Evolutionary conservation across 345 rosid genomes (phyloP).

Genomic region (Eucalyptus camaldulensis): DNA sequence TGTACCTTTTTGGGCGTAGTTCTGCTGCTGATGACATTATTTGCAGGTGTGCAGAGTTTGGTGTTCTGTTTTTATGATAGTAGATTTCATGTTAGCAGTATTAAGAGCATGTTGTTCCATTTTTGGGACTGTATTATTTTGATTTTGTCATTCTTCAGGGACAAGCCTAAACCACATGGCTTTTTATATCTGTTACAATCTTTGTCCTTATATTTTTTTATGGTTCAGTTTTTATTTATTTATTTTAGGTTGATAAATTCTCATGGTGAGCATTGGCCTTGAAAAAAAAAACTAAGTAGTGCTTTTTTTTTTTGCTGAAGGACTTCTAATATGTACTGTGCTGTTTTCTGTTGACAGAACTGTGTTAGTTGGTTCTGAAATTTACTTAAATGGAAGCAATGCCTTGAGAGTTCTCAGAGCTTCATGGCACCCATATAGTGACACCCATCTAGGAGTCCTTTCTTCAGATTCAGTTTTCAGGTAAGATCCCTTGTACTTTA

Average conservation of each 20-base stretch:
- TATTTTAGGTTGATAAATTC: neutral
- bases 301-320: neutral
- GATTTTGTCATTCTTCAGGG: neutral
- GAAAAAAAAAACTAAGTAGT: neutral
- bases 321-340: neutral
- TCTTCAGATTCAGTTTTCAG: constrained; percentile 98
- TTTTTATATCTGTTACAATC: neutral
- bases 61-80: neutral
- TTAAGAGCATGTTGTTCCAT: neutral
- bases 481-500: constrained; percentile 12
- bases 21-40: constrained; percentile 34
- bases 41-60: constrained; percentile 51
- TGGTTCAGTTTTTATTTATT: neutral
- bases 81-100: neutral
- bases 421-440: constrained; percentile 85
- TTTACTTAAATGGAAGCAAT: constrained; percentile 44
- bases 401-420: constrained; percentile 45
- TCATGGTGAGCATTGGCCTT: neutral
- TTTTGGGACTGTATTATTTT: neutral
- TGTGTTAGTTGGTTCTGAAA: constrained; percentile 58
- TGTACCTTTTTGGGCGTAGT: constrained; percentile 71
- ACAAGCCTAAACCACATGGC: neutral
- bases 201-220: neutral
- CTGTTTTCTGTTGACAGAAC: constrained; percentile 39
- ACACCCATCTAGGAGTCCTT: constrained; percentile 71